A percentile compares a stretch with the other conserved stretches of the same genome.
Conservation (phyloP, 352 stramenopile genomes). For the Thalassiosira exigua region DNA sequence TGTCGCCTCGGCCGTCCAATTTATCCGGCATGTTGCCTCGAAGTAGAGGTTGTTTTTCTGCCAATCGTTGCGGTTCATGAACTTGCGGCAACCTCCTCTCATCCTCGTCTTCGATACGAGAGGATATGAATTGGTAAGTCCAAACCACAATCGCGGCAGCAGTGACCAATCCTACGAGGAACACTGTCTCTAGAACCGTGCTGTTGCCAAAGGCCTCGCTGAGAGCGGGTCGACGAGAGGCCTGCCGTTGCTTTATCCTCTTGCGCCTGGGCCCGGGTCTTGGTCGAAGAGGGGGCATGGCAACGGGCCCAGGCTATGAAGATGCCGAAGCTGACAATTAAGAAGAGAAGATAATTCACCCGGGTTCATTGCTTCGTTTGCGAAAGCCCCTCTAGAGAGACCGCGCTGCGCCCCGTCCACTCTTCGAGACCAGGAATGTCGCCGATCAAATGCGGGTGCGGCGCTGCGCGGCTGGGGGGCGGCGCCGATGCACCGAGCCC, state of each 20-base stretch:
- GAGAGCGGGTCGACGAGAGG: slow-evolving; percentile 21
- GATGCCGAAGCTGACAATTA: too few species aligned
- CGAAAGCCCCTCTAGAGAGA: too few species aligned
- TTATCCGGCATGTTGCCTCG: background rate
- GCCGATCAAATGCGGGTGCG: too few species aligned
- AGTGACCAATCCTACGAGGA: slow-evolving; percentile 44
- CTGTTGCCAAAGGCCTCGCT: slow-evolving; percentile 34
- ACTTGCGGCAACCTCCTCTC: slow-evolving; percentile 3
- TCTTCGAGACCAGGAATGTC: too few species aligned
- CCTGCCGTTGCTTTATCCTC: background rate
- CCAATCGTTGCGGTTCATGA: background rate
- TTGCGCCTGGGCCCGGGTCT: too few species aligned
- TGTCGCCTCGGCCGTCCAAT: background rate
- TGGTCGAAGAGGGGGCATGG: too few species aligned
- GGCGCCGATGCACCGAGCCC: too few species aligned
- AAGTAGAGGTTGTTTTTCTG: background rate
- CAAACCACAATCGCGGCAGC: slow-evolving; percentile 31
- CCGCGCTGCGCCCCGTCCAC: too few species aligned
- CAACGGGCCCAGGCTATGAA: too few species aligned
- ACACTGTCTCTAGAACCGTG: slow-evolving; percentile 47
- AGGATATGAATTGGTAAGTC: slow-evolving; percentile 38
- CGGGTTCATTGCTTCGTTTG: too few species aligned
- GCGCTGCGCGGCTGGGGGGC: too few species aligned
- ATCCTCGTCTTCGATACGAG: slow-evolving; percentile 1
- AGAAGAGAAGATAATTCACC: too few species aligned